phyloP scores from a whole-genome alignment of 129 eudicot genomes.

The Cynara cardunculus region DNA sequence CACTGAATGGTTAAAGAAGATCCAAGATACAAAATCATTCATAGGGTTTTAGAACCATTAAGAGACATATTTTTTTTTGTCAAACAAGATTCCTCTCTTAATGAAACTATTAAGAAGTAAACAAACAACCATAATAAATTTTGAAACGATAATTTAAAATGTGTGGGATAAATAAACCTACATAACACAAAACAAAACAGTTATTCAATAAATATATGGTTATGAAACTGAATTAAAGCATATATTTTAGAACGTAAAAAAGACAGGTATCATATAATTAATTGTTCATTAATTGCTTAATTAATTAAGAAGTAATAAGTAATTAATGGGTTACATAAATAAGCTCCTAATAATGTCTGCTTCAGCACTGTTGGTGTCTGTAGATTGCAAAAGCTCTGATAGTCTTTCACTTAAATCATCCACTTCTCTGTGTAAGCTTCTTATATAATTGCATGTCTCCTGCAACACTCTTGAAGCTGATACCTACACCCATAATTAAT shows the following conservation, averaged over 20 bases:
- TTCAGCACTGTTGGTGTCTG: conserved; percentile 71
- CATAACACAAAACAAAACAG: not conserved
- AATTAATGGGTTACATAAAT: conserved; percentile 25
- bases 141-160: too few species aligned
- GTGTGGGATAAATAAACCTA: not conserved
- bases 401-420: conserved; percentile 75
- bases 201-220: not conserved
- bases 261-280: not conserved
- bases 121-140: too few species aligned
- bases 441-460: conserved; percentile 93
- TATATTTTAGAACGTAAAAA: not conserved
- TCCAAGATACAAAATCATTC: too few species aligned
- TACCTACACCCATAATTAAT: conserved; percentile 32
- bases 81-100: too few species aligned
- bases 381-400: conserved; percentile 66
- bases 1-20: too few species aligned
- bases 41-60: too few species aligned
- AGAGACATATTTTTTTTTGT: too few species aligned
- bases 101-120: too few species aligned
- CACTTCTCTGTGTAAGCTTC: conserved; percentile 78
- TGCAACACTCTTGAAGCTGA: conserved; percentile 87
- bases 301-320: not conserved
- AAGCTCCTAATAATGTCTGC: conserved; percentile 89
- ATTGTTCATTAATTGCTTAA: not conserved
- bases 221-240: not conserved